Base-by-base conservation (phyloP, 768 basidiomycete species). In the Coprinellus micaceus region DNA sequence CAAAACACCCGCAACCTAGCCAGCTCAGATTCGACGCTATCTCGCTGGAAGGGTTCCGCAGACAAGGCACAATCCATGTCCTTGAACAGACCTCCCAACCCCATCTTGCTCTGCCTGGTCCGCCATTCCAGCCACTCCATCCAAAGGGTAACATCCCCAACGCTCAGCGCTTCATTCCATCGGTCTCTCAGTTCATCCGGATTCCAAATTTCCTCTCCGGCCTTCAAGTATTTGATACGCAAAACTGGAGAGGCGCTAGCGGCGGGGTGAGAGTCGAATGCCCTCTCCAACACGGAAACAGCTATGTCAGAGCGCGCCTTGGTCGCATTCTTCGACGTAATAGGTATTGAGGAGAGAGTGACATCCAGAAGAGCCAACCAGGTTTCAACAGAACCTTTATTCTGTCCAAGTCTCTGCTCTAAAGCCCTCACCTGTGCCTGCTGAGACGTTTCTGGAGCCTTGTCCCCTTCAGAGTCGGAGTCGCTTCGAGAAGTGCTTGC, bases 71-170 rank as follows among this genome's bases (percentile, higher is more conserved):
- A 74, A 40, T 67, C 63, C 3, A 80, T 82, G 61, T 83, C 83
- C 25, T 76, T 72, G 2, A 85, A 67, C 4, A 88, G 63, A 5
- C 76, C 78, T 37, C 83, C 77, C 26, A 89, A 65, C 2, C 83
- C 82, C 39, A 71, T 69, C 39, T 59, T 70, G 15, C 72, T 72
- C 36, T 62, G 77, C 40, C 83, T 73, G 30, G 89, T 81, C 56
- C 79, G 77, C 88, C 88, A 91, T 60, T 88, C 86, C 2, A 92
- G 64, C 89, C 90, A 93, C 60, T 86, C 86, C 72, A 91, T 79
- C 81, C 84, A 88, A 24, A 92, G 74, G 36, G 84, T 81, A 25
- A 77, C 67, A 33, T 77, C 80, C 26, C 81, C 77, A 3, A 80
- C 61, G 37, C 70, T 73, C 59, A 91, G 66, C 2, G 86, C 83